Base-by-base conservation (phyloP, 257 asterid genomes). In the Lavandula angustifolia region DNA sequence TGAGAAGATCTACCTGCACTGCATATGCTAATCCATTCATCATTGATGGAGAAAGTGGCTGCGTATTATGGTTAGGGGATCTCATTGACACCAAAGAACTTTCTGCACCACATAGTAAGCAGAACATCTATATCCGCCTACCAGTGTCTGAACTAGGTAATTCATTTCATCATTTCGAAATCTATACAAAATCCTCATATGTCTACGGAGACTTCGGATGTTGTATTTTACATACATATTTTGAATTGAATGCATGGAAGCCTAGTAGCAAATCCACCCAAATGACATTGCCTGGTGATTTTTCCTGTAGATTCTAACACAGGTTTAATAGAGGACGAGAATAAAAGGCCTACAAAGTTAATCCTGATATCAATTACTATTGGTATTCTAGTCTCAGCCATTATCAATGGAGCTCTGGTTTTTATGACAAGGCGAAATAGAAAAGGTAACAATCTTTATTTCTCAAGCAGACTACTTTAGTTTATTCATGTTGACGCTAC, bases 1-100 rank as follows among this genome's bases (percentile, higher is more conserved):
- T 56, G 0, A 49, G 27, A 52, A 55, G 61, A 68, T 76, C 74
- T 42, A 67, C 5, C 29, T 76, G 80, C 67, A 60, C 58, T 0
- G 80, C 80, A 3, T 76, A 54, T 67, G 77, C 77, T 31, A 71
- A 67, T 76, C 71, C 74, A 7, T 61, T 54, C 35, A 13, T 67
- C 1, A 41, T 46, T 4, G n/a, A 61, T 37, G 77, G 71, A 54
- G 70, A 67, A 4, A 44, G 14, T 10, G 73, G 77, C 13, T 76
- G 80, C 38, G 12, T 76, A 60, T 38, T 76, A 48, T 76, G 76
- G 78, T 73, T 46, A 1, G 74, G 74, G 18, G 70, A 73, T 60
- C 54, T 73, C 10, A 16, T 73, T 46, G 74, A 73, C 47, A 54
- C 10, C 8, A 73, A 53, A 53, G 50, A 44, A 5, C 4, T 31